A percentile compares a stretch with the other conserved stretches of the same genome.
Conservation (phyloP, 106 monocot species). For the Dioscorea zingiberensis region DNA sequence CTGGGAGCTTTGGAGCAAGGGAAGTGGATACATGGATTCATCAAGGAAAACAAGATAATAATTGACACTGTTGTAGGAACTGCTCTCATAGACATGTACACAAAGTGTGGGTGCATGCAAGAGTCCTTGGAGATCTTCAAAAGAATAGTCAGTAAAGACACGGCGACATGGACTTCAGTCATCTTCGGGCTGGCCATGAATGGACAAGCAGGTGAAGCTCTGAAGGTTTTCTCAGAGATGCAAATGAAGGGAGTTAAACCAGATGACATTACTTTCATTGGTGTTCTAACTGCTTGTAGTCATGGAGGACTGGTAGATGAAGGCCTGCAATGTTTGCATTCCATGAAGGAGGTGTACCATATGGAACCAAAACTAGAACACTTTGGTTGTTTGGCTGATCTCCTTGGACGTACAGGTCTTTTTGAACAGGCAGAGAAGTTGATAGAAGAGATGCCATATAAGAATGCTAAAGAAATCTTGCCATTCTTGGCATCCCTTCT, state of each 20-base stretch:
- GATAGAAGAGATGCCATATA: slow-evolving; percentile 20
- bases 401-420: slow-evolving; percentile 50
- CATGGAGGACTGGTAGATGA: slow-evolving; percentile 62
- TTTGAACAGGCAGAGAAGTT: slow-evolving; percentile 44
- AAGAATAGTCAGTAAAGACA: slow-evolving; percentile 22
- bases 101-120: slow-evolving; percentile 43
- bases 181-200: slow-evolving; percentile 51
- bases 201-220: slow-evolving; percentile 23
- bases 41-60: slow-evolving; percentile 20
- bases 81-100: slow-evolving; percentile 44
- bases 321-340: slow-evolving; percentile 30
- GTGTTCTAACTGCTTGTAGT: slow-evolving; percentile 52
- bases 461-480: slow-evolving; percentile 6
- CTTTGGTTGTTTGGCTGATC: slow-evolving; percentile 58
- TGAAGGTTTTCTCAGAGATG: slow-evolving; percentile 50
- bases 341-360: slow-evolving; percentile 29
- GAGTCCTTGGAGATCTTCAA: slow-evolving; percentile 36
- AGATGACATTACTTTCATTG: slow-evolving; percentile 58
- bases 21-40: slow-evolving; percentile 35
- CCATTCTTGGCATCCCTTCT: slow-evolving; percentile 56
- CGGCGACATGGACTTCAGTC: slow-evolving; percentile 32
- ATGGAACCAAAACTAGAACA: slow-evolving; percentile 51
- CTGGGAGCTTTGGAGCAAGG: slow-evolving; percentile 47
- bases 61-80: slow-evolving; percentile 39
- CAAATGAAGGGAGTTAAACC: slow-evolving; percentile 17